Evolutionary conservation across 139 green algal genomes (phyloP), one percentile per base, ranked within the genome.

Genomic region (Auxenochlorella pyrenoidosa): DNA sequence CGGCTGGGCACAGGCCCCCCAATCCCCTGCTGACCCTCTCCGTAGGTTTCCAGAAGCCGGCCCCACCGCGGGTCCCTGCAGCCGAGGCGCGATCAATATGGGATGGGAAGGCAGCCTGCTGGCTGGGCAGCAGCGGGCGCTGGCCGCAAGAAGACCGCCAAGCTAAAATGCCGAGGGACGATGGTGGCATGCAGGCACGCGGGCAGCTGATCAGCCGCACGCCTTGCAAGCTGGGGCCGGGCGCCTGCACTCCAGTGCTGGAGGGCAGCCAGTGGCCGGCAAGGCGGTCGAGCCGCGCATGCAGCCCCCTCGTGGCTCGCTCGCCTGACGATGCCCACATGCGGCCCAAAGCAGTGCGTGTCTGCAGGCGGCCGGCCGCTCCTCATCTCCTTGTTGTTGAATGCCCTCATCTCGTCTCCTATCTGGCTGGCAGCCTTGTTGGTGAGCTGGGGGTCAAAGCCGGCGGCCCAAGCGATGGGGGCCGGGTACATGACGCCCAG

Each of bases 321-420:
- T 40, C n/a, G 34, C 68, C 68, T 75, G 32, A 41, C 68, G 32
- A 75, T 75, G n/a, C n/a, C 32, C 32, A 75, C 68, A 30, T 75
- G 68, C 32, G 68, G 68, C 28, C 68, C 68, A n/a, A 75, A 75
- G 68, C 68, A 75, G 68, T 41, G 32, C 10, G 68, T 43, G 32
- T 10, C 68, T 1, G n/a, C 68, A 2, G 68, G 32, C 68, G 32
- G 32, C 10, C 68, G 32, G n/a, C 68, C n/a, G 15, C 10, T 22
- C 68, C 68, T n/a, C 68, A 75, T 75, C 68, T 75, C 68, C n/a
- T 24, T n/a, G 68, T 75, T 75, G 68, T 75, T 75, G 15, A 28
- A 75, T 22, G 68, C 68, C 8, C 68, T 30, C 68, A 75, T 75
- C 68, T 75, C 68, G 34, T 75, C 68, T 2, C 68, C 68, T 5